Base-by-base conservation (phyloP, 805 yeast genomes). In the Metschnikowia colocasiae region DNA sequence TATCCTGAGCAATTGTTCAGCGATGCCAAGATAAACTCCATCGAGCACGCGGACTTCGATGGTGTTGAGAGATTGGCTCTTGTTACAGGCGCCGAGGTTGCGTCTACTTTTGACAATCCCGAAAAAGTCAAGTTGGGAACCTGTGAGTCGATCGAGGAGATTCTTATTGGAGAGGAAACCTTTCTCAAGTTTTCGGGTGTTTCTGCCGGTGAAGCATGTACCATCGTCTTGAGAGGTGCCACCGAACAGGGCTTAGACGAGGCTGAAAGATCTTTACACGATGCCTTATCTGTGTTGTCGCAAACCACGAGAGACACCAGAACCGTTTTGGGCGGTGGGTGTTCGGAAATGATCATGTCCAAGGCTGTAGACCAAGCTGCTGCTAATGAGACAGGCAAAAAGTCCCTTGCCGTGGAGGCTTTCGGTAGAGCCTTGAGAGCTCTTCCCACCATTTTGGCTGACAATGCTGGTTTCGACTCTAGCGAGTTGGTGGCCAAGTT, bases 11-110 rank as follows among this genome's bases (percentile, higher is more conserved):
- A 88, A 69, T 76, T 94, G 56, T 87, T 94, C 61, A 79, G 95
- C 5, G 99, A 92, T 57, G 69, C 89, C 36, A 81, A 83, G 46
- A 87, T 94, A 59, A 91, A 88, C 67, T 83, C 97, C 19, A 89
- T 94, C 54, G 99, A 94, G 68, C 99, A 94, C 64, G 98, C 99
- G 13, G 99, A 94, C 68, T 94, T 94, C 59, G 98, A 88, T 61
- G 99, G 98, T 61, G 88, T 94, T 46, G 99, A 94, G 74, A 83
- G 98, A 64, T 79, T 94, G 56, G 96, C 99, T 2, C 75, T 92
- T 34, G 99, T 90, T 27, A 91, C 98, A 10, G 99, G 99, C 44
- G 99, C 97, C 63, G 98, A 94, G 74, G 97, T 94, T 45, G 96
- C 84, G 1, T 90, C 98, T 6, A 92, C 98, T 1, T 94, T 94